Evolutionary conservation across 2,329 filamentous ascomycete species (phyloP), one percentile per base, ranked within the genome.

Genomic region (Diaporthe batatas): DNA sequence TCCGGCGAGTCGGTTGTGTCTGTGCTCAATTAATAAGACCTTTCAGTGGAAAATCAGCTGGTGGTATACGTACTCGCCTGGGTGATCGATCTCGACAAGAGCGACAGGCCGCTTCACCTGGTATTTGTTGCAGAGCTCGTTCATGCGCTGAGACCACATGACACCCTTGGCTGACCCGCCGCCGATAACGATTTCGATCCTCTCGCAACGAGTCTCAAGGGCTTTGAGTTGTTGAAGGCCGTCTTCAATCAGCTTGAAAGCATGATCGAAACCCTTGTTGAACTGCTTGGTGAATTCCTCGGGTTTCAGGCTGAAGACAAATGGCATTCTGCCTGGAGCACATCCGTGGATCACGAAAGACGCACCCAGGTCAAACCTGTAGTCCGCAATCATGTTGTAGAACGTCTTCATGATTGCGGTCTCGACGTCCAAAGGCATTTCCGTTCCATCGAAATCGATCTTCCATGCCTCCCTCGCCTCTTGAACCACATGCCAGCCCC

Each of bases 361-460:
- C 16, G 44, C 32, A 1, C 29, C 29, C 0, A 3, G 6, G 29
- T 51, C 0, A 6, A 18, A 21, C 6, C 18, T n/a, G 29, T 25
- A 51, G 0, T 51, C 21, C 7, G 11, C 29, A 12, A 1, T 16
- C 1, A 12, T 8, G 11, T 10, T n/a, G 44, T 51, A 65, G 29
- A 65, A 51, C 0, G 2, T 16, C 62, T 51, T 65, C 29, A 25
- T 4, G 3, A 51, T 36, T 2, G 25, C 21, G 14, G 51, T 51
- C 29, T 65, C 32, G 0, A 21, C 1, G 29, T 65, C n/a, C 12
- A 51, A 3, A 2, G 62, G 29, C 44, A 65, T 51, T 5, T 10
- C 5, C 3, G 8, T 6, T 0, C 3, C 1, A 2, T 16, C 25
- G 1, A 7, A 16, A 2, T 2, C 3, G 7, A 0, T 3, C 1